phyloP scores from a whole-genome alignment of 2,329 filamentous ascomycete species.

The Hypoxylon sp. region DNA sequence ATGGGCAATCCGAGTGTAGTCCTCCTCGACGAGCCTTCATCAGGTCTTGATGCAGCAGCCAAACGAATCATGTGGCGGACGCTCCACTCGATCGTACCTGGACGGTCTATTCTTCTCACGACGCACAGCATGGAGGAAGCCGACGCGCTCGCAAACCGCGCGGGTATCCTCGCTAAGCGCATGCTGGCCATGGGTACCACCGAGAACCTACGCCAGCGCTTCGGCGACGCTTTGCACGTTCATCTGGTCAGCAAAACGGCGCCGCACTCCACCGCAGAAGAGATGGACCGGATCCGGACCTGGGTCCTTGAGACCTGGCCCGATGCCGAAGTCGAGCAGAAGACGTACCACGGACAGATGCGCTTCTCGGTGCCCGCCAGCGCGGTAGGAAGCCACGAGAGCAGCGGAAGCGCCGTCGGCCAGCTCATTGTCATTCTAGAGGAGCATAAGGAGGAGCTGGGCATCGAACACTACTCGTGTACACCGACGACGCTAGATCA shows the following conservation, averaged over 20 bases:
- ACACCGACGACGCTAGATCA: constrained; percentile 90
- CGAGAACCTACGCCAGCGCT: constrained; percentile 78
- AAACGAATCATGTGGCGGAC: constrained; percentile 96
- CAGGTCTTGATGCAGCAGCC: constrained; percentile 89
- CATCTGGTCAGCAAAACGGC: constrained; percentile 84
- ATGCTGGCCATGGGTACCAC: constrained; percentile 90
- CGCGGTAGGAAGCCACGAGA: constrained; percentile 53
- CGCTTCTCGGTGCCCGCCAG: constrained; percentile 81
- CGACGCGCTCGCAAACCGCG: constrained; percentile 85
- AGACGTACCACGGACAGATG: constrained; percentile 87
- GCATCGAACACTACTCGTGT: constrained; percentile 88
- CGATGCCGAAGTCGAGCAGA: constrained; percentile 77
- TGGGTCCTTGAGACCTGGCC: constrained; percentile 77
- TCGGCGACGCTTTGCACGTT: constrained; percentile 84
- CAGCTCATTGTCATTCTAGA: constrained; percentile 81
- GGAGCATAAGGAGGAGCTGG: constrained; percentile 75
- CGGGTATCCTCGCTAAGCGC: constrained; percentile 85
- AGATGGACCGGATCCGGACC: constrained; percentile 74
- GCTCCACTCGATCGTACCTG: constrained; percentile 78
- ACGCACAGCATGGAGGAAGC: constrained; percentile 98
- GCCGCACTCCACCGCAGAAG: constrained; percentile 77
- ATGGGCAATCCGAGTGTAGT: constrained; percentile 93
- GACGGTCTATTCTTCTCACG: constrained; percentile 87
- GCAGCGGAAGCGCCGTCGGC: constrained; percentile 70
- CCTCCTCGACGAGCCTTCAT: constrained; percentile 89